phyloP scores from a whole-genome alignment of 2,329 filamentous ascomycete species.

The Fusarium sp. region DNA sequence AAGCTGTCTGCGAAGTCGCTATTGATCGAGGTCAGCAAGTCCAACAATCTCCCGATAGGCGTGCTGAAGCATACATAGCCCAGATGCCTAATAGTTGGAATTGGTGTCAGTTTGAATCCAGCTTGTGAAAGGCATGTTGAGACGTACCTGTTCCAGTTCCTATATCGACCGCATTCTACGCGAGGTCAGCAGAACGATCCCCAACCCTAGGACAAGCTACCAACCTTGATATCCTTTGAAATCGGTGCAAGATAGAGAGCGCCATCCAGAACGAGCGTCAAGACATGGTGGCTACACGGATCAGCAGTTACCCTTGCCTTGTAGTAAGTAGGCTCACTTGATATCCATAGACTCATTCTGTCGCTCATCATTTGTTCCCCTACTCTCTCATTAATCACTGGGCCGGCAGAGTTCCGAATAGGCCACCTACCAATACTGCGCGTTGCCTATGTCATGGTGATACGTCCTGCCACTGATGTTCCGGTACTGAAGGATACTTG shows the following conservation, averaged over 20 bases:
- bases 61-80: constrained; percentile 26
- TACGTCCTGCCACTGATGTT: constrained; percentile 34
- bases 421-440: constrained; percentile 33
- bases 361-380: constrained; percentile 36
- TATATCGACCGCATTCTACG: constrained; percentile 25
- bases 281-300: constrained; percentile 25
- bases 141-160: constrained; percentile 36
- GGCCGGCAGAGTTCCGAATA: accelerated
- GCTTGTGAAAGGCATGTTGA: accelerated
- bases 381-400: neutral
- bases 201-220: accelerated
- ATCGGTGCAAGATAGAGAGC: constrained; percentile 23
- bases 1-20: constrained; percentile 38
- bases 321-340: neutral
- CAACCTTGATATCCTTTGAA: constrained; percentile 20
- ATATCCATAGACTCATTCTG: constrained; percentile 44
- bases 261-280: constrained; percentile 29
- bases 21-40: accelerated
- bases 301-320: neutral
- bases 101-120: neutral
- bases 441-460: constrained; percentile 32
- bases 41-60: too few relatives aligned
- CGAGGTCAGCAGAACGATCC: neutral
- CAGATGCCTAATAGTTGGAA: constrained; percentile 8
- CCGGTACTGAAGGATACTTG: constrained; percentile 37